phyloP scores from a whole-genome alignment of 2,329 filamentous ascomycete species.

The Fusarium torulosum region DNA sequence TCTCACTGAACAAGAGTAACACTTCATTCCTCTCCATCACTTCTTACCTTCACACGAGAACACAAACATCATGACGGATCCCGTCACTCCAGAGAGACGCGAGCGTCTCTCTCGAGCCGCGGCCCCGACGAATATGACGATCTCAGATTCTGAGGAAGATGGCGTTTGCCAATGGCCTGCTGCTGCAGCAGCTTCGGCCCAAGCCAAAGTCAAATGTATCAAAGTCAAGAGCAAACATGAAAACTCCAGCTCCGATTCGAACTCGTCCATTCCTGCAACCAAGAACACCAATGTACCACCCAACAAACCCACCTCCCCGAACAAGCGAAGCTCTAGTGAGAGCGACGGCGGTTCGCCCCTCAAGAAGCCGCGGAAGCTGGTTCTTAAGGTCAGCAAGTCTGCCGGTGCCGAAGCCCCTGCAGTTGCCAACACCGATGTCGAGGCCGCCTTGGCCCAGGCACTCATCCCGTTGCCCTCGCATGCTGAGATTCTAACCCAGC shows the following conservation, averaged over 20 bases:
- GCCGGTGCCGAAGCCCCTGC: background rate
- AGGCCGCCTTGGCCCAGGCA: background rate
- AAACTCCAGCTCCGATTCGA: conserved; percentile 1
- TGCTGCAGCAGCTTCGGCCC: background rate
- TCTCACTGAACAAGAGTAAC: background rate
- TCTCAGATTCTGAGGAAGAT: conserved; percentile 14
- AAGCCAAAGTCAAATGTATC: background rate
- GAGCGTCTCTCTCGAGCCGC: conserved; percentile 23
- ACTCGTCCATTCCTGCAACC: background rate
- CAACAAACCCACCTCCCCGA: background rate
- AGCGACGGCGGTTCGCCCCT: conserved; percentile 1
- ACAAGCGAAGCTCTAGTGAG: conserved; percentile 10
- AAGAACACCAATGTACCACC: background rate
- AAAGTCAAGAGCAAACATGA: background rate
- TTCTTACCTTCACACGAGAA: background rate
- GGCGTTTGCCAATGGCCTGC: too few species aligned
- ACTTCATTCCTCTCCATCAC: background rate
- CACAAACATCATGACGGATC: background rate
- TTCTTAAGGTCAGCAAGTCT: conserved; percentile 9
- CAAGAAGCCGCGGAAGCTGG: conserved; percentile 21
- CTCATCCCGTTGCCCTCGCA: conserved; percentile 1
- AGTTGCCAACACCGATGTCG: background rate
- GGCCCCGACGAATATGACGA: conserved; percentile 15
- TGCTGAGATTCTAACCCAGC: background rate
- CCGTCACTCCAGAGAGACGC: background rate